Conservation (phyloP, 2,329 filamentous ascomycete species). For the Fusarium goolgardi region DNA sequence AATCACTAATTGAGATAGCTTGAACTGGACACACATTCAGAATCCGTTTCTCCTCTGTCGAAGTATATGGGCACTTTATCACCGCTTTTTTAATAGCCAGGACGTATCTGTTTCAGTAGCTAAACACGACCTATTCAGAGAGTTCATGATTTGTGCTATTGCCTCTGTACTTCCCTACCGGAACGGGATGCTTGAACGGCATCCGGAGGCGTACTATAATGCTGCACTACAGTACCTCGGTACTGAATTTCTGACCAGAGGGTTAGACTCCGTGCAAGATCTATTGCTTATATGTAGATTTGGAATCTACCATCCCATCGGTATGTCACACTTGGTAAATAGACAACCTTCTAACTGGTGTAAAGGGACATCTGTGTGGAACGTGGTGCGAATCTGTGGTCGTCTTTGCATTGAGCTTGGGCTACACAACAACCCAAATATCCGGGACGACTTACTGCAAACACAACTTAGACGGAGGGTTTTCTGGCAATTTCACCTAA, state of each 20-base stretch:
- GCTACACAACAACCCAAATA: slow-evolving; percentile 3
- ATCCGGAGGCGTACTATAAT: slow-evolving; percentile 37
- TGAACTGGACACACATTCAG: slow-evolving; percentile 30
- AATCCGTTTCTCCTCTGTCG: slow-evolving; percentile 14
- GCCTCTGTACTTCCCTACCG: slow-evolving; percentile 23
- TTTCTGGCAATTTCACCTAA: slow-evolving; percentile 43
- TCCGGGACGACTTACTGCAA: slow-evolving; percentile 10
- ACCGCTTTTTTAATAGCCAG: slow-evolving; percentile 1
- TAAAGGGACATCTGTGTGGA: slow-evolving; percentile 37
- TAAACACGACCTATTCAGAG: slow-evolving; percentile 19
- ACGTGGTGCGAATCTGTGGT: slow-evolving; percentile 29
- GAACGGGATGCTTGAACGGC: slow-evolving; percentile 8
- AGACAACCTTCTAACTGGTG: neutral
- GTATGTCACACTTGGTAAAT: neutral
- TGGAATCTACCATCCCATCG: slow-evolving; percentile 41
- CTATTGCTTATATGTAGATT: slow-evolving; percentile 35
- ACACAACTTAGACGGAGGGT: slow-evolving; percentile 29
- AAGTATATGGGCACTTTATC: slow-evolving; percentile 24
- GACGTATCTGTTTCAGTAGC: rapidly evolving
- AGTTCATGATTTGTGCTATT: slow-evolving; percentile 37
- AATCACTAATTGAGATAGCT: neutral
- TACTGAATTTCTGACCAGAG: slow-evolving; percentile 5
- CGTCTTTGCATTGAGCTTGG: slow-evolving; percentile 38
- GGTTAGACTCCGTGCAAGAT: slow-evolving; percentile 35
- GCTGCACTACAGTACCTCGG: slow-evolving; percentile 18